Conservation (phyloP, 306 rosid genomes). For the Fragaria iinumae region DNA sequence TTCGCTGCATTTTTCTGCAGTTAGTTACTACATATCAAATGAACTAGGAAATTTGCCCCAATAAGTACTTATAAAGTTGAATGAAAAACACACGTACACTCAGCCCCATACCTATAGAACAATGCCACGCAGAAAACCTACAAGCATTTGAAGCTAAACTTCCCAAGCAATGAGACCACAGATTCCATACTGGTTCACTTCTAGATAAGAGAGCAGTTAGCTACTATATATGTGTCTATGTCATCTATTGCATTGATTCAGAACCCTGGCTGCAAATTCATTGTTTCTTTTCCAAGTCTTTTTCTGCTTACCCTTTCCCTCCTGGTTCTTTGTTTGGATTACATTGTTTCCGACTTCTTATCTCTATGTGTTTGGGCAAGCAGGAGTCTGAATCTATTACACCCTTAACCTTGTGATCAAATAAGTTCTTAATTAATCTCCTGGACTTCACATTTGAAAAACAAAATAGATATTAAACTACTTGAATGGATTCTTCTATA, state of each 20-base stretch:
- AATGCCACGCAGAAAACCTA: conserved; percentile 24
- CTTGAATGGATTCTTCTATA: not conserved
- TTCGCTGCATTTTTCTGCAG: not conserved
- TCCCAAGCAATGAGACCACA: conserved; percentile 24
- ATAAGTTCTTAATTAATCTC: conserved; percentile 12
- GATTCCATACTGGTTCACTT: conserved; percentile 46
- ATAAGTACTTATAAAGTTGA: not conserved
- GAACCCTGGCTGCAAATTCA: conserved; percentile 43
- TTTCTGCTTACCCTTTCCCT: conserved; percentile 57
- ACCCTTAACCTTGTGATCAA: conserved; percentile 23
- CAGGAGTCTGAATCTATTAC: conserved; percentile 1
- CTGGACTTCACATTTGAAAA: conserved; percentile 18
- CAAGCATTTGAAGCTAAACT: conserved; percentile 36
- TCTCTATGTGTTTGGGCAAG: conserved; percentile 36
- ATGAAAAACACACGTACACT: not conserved
- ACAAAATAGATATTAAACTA: conserved; percentile 23
- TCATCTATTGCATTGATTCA: conserved; percentile 37
- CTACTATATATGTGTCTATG: conserved; percentile 15
- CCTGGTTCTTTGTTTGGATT: conserved; percentile 52
- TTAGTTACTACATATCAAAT: not conserved
- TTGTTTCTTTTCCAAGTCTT: conserved; percentile 38
- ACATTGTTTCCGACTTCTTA: conserved; percentile 42
- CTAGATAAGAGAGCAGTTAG: conserved; percentile 58
- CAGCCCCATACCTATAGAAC: not conserved
- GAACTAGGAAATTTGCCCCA: not conserved